Base-by-base conservation (phyloP, 108 stramenopile species). In the Bacterosira constricta region DNA sequence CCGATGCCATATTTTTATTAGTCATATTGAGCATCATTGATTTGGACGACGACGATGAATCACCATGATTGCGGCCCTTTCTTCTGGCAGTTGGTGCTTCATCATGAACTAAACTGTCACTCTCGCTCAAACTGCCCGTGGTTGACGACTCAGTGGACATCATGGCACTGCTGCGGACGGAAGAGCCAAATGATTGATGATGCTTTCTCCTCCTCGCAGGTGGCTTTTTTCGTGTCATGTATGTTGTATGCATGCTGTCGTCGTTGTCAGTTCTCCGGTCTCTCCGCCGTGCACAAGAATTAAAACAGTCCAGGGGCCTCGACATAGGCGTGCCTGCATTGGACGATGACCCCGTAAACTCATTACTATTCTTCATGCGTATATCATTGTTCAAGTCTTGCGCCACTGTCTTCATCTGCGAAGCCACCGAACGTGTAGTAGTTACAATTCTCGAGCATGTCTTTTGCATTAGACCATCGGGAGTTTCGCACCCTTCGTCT, bases 281-380 rank as follows among this genome's bases (percentile, higher is more conserved):
- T n/a, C n/a, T n/a, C n/a, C n/a, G n/a, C n/a, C n/a, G n/a, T n/a
- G n/a, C n/a, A 56, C 55, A 56, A 0, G 34, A 20, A 20, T 12
- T 56, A 32, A 56, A 56, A 36, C 55, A 56, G 55, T 56, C 29
- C 55, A 56, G 10, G n/a, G 55, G 55, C n/a, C 55, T 35, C 15
- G 55, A 56, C 1, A 17, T 32, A 12, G 55, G 55, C 37, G 20
- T 32, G n/a, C n/a, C n/a, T 31, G 32, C 34, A 10, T 26, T 31
- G 32, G n/a, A 20, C n/a, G n/a, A n/a, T n/a, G n/a, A n/a, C n/a
- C n/a, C n/a, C n/a, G n/a, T n/a, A n/a, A n/a, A n/a, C n/a, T n/a
- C n/a, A n/a, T n/a, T n/a, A n/a, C n/a, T n/a, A n/a, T n/a, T n/a
- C n/a, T n/a, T n/a, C n/a, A n/a, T n/a, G n/a, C n/a, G n/a, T n/a